Evolutionary conservation across 192 early-diverging fungal genomes (phyloP), one percentile per base, ranked within the genome.

Genomic region (Coemansia sp.): DNA sequence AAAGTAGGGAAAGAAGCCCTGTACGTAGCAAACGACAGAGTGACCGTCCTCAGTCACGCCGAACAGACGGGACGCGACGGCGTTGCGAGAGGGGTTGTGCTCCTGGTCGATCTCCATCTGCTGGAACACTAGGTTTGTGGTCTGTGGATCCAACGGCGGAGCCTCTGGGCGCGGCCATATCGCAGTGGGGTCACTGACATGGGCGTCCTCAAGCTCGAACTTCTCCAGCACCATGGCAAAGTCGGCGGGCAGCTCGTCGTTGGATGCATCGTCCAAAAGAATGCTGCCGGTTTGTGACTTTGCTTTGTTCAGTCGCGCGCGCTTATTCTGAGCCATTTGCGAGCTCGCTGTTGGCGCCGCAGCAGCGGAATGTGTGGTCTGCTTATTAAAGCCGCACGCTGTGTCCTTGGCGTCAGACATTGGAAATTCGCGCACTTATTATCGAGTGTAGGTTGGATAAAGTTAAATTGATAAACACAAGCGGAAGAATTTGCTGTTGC

Each of bases 51-150:
- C 87, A 1, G 94, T 97, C 8, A 94, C 83, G 44, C 97, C 97
- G 74, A 80, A 97, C 83, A 98, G 82, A 3, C 95, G 87, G 43
- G 94, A 70, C 5, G 87, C 78, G 8, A 93, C 88, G 15, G 72
- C 59, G 27, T 87, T 86, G 13, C 62, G 49, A 22, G 39, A 40
- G 3, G 74, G 64, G 44, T 88, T 84, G 56, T 86, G 85, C 74
- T 89, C 86, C 38, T 99, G 95, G 67, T 97, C 95, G 35, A 93
- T 84, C 65, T 99, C 97, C 77, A 99, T 90, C 71, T 99, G 97
- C 75, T 98, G 96, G 65, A 99, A 99, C 1, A 95, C 91, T 86
- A 86, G 73, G 18, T 55, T 65, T 11, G 61, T 66, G n/a, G 35
- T 43, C 34, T 64, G 44, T 10, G 74, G 30, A 65, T 76, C 69